Conservation (phyloP, 2,329 filamentous ascomycete species). For the Chaetothyriales sp. region DNA sequence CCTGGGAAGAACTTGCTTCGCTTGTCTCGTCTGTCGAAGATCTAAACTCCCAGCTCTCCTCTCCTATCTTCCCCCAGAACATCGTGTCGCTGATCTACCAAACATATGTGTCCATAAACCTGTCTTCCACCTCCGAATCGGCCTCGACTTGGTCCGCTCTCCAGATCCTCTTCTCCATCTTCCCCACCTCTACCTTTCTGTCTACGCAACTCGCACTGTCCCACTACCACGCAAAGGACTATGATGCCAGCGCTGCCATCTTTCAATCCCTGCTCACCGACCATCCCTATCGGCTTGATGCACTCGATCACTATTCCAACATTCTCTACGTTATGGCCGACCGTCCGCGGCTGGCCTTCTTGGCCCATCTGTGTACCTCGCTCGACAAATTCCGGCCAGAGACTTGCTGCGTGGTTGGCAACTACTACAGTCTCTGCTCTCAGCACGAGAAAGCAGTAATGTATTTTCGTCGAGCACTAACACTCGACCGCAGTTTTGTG, state of each 20-base stretch:
- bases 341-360: conserved; percentile 75
- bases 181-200: conserved; percentile 76
- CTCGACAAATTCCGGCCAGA: conserved; percentile 95
- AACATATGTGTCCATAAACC: conserved; percentile 74
- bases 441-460: conserved; percentile 96
- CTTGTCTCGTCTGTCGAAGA: conserved; percentile 69
- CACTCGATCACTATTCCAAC: conserved; percentile 90
- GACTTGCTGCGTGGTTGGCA: conserved; percentile 90
- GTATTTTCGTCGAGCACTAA: conserved; percentile 87
- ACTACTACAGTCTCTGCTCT: conserved; percentile 89
- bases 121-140: conserved; percentile 58
- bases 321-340: conserved; percentile 87
- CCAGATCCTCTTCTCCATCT: conserved; percentile 59
- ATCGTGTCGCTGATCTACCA: conserved; percentile 92
- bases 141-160: conserved; percentile 11
- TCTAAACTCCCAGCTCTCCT: conserved; percentile 35
- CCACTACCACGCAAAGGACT: conserved; percentile 76
- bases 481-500: conserved; percentile 75
- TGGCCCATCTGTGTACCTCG: conserved; percentile 77
- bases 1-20: conserved; percentile 82
- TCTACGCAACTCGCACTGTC: conserved; percentile 79
- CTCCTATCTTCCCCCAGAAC: conserved; percentile 54
- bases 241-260: conserved; percentile 47
- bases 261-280: conserved; percentile 55
- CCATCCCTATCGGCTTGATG: conserved; percentile 60